These are phyloP conservation scores for Helichrysum umbraculigerum DNA, from an alignment of 129 eudicot genomes.

Conservation along the genomic window DNA sequence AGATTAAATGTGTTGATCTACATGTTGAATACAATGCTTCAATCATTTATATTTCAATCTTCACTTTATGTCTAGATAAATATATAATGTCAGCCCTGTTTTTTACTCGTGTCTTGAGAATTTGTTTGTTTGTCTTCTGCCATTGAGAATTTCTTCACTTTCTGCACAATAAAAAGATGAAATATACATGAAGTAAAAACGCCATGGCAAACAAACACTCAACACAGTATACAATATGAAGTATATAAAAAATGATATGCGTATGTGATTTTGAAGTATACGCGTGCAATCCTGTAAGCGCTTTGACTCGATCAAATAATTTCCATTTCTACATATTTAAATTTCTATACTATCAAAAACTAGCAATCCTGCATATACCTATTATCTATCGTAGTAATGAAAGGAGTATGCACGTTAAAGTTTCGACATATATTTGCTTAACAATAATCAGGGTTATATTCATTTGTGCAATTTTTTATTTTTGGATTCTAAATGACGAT, in stretches of 20 bases:
- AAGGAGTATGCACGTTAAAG: background rate
- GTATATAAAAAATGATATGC: background rate
- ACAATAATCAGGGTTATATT: background rate
- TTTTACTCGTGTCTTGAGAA: conserved; percentile 27
- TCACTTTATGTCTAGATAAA: conserved; percentile 9
- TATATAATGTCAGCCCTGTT: conserved; percentile 29
- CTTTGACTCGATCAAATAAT: background rate
- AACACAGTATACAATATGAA: no score
- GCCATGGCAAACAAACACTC: background rate
- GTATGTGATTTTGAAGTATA: background rate
- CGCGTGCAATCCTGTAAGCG: background rate
- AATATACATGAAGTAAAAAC: background rate
- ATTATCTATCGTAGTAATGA: background rate
- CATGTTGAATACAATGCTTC: conserved; percentile 16
- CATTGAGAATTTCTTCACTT: conserved; percentile 73
- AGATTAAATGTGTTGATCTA: background rate
- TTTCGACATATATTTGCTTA: no score
- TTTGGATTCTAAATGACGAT: no score
- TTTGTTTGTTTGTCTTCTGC: conserved; percentile 40
- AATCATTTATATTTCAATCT: conserved; percentile 12
- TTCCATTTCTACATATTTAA: no score
- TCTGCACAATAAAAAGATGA: conserved; percentile 37
- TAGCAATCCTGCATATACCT: background rate
- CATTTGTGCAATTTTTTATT: background rate
- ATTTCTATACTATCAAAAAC: no score